Evolutionary conservation across 768 basidiomycete genomes (phyloP).

Genomic region (Mycena crocata): DNA sequence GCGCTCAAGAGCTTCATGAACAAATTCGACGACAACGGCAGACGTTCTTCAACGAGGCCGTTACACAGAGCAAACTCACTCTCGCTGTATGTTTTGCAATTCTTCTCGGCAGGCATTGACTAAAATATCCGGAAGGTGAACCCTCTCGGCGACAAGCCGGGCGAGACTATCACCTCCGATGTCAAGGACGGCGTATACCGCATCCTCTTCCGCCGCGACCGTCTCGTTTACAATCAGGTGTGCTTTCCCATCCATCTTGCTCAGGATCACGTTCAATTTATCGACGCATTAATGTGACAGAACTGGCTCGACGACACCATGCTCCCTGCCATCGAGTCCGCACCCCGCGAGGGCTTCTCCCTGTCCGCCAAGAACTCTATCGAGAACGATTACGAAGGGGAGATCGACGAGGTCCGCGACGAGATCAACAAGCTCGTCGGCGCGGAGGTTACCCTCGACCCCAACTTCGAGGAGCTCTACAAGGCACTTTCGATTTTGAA

Average conservation of each 20-base stretch:
- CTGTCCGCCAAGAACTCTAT: conserved; percentile 48
- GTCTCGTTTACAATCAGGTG: conserved; percentile 50
- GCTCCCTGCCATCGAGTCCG: conserved; percentile 47
- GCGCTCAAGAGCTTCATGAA: conserved; percentile 45
- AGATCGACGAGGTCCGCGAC: conserved; percentile 42
- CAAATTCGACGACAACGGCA: conserved; percentile 48
- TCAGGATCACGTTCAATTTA: too few relatives aligned
- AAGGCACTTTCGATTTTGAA: conserved; percentile 30
- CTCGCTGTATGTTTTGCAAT: conserved; percentile 31
- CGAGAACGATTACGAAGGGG: conserved; percentile 42
- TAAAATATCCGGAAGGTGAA: conserved; percentile 7
- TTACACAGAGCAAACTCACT: conserved; percentile 45
- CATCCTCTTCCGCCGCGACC: conserved; percentile 48
- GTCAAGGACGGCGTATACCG: conserved; percentile 53
- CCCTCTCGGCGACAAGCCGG: conserved; percentile 37
- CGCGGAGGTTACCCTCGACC: conserved; percentile 49
- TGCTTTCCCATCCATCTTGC: too few relatives aligned
- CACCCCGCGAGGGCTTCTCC: conserved; percentile 43
- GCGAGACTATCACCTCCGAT: conserved; percentile 46
- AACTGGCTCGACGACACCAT: conserved; percentile 39
- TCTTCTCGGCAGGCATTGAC: too few relatives aligned
- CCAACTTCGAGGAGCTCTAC: conserved; percentile 52
- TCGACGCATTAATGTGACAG: too few relatives aligned
- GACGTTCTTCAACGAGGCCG: conserved; percentile 50
- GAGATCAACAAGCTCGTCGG: conserved; percentile 44